phyloP scores from a whole-genome alignment of 164 flowering plant genomes.

The Sextonia rubra region DNA sequence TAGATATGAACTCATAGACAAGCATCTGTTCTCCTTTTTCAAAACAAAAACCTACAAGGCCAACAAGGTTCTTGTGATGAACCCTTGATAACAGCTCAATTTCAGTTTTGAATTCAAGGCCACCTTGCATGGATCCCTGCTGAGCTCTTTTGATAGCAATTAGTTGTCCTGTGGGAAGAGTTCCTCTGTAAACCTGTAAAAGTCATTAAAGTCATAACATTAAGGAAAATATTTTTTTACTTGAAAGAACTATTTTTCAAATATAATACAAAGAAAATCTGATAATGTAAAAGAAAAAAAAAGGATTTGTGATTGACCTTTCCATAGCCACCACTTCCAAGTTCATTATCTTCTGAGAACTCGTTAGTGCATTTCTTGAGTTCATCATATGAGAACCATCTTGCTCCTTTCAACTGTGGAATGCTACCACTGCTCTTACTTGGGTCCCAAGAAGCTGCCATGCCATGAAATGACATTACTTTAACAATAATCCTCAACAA shows the following conservation, averaged over 20 bases:
- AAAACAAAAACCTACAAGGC: slow-evolving; percentile 61
- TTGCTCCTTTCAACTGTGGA: slow-evolving; percentile 62
- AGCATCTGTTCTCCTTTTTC: slow-evolving; percentile 78
- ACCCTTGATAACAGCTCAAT: slow-evolving; percentile 70
- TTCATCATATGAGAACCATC: slow-evolving; percentile 57
- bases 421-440: slow-evolving; percentile 23
- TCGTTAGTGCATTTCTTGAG: slow-evolving; percentile 51
- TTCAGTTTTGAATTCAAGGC: slow-evolving; percentile 67
- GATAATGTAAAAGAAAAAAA: neutral
- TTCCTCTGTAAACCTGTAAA: slow-evolving; percentile 55
- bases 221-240: no score
- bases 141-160: slow-evolving; percentile 72
- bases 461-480: slow-evolving; percentile 14
- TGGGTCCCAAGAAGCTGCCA: slow-evolving; percentile 44
- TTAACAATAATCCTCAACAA: neutral
- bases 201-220: no score
- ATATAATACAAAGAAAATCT: neutral
- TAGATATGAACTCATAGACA: slow-evolving; percentile 58
- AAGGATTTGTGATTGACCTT: slow-evolving; percentile 28
- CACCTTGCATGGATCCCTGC: slow-evolving; percentile 71
- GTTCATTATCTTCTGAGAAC: slow-evolving; percentile 49
- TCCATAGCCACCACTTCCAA: slow-evolving; percentile 72
- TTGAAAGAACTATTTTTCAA: no score
- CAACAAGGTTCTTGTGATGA: slow-evolving; percentile 73
- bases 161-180: slow-evolving; percentile 42